These are phyloP conservation scores for Viridothelium virens DNA, from an alignment of 495 filamentous ascomycete species.

Conservation along the genomic window DNA sequence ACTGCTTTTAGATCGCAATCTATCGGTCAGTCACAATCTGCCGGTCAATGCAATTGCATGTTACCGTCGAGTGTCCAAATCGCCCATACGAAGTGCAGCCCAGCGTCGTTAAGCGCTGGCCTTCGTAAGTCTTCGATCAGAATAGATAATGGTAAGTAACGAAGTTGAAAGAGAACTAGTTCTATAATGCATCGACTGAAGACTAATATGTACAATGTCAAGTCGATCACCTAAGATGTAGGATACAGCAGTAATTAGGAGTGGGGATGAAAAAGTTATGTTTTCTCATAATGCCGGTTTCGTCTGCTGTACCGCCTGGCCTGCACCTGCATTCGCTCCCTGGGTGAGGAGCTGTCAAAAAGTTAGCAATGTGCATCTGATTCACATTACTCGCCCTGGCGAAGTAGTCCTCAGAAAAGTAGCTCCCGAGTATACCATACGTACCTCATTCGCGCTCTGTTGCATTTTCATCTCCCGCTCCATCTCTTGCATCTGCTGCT, in stretches of 20 bases:
- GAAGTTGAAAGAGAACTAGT: no score
- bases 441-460: slow-evolving; percentile 63
- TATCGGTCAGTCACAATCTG: no score
- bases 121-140: no score
- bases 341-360: slow-evolving; percentile 1
- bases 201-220: no score
- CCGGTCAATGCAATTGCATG: no score
- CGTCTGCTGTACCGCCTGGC: background rate
- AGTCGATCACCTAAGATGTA: no score
- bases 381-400: background rate
- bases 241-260: background rate
- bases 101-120: no score
- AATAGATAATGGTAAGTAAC: no score
- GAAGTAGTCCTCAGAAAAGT: background rate
- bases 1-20: no score
- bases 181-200: no score
- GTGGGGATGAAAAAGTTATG: background rate
- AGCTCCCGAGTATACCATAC: slow-evolving; percentile 24
- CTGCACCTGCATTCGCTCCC: slow-evolving; percentile 3
- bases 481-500: slow-evolving; percentile 92
- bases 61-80: no score
- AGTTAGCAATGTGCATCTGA: background rate
- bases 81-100: no score
- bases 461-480: slow-evolving; percentile 94
- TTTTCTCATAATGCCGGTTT: slow-evolving; percentile 4